Evolutionary conservation across 2,329 filamentous ascomycete genomes (phyloP), one percentile per base, ranked within the genome.

Genomic region (Thermoascus crustaceus): DNA sequence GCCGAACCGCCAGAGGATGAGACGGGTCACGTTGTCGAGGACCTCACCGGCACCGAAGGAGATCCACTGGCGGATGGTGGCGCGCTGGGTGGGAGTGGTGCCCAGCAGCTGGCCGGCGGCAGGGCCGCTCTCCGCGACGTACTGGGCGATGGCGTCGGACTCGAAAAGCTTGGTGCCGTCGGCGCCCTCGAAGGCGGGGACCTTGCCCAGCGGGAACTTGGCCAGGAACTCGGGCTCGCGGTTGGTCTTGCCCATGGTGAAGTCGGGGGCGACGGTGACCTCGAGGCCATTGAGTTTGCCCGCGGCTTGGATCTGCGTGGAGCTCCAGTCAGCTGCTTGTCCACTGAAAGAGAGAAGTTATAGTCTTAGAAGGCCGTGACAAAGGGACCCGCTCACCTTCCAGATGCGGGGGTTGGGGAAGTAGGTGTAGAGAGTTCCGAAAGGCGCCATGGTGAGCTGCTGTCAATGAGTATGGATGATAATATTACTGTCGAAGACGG

Each of bases 131-230:
- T 62, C 61, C 29, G 68, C 67, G 25, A 72, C 39, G 51, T 68
- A 71, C 26, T 52, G 53, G n/a, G 58, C 55, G 46, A 74, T 73
- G 34, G 70, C 70, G 22, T 60, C 58, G 22, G 60, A 58, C 43
- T 73, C 70, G 39, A 61, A 47, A 18, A 74, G 33, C 44, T 43
- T 52, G 48, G 70, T 63, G 30, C 69, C 69, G 44, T 72, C 67
- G 13, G 66, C 55, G 21, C 57, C 58, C 46, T 69, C 66, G 35
- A 73, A 64, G 26, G 61, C 61, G 7, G 71, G 71, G 6, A 73
- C 64, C 48, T 72, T 73, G 47, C 69, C 70, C 24, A 69, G 48
- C 7, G 70, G 68, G 54, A 72, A 73, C 45, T 73, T 72, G 53
- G 63, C 40, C 9, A 67, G 51, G 55, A 64, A 73, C 3, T 67